Base-by-base conservation (phyloP, 2,329 filamentous ascomycete genomes). In the Tolypocladium tundrense region DNA sequence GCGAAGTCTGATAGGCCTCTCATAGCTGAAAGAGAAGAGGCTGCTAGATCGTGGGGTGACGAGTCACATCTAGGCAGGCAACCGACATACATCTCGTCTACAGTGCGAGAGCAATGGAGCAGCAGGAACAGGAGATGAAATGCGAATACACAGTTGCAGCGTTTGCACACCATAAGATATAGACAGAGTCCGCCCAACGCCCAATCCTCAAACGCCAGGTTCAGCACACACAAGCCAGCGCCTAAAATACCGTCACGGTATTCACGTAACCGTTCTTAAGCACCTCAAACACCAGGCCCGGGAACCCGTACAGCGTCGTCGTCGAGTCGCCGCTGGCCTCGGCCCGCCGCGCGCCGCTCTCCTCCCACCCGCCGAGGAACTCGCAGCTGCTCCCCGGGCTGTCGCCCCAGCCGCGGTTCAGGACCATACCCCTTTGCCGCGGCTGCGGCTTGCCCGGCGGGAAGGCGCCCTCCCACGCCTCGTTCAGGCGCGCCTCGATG, bases 251-350 rank as follows among this genome's bases (percentile, higher is more conserved):
- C 11, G 93, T 97, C 70, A 97, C 78, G 33, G 90, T 88, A 72
- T 91, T 95, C 31, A 99, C 89, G 60, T 85, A 87, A 4, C 90
- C 91, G 68, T 96, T 97, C 83, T 90, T 92, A 71, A 97, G 74
- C 35, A 99, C 93, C 74, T 99, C 94, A 75, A 99, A 97, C 53
- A 97, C 85, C 72, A 97, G 75, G 0, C 94, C 93, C 0, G 94
- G 93, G 67, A 97, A 97, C 1, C 93, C 92, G 75, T 91, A 97
- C 35, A 99, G 74, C 61, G 92, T 93, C 19, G 92, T 96, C 58
- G 82, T 85, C 60, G 82, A 82, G 64, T 85, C 82, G 43, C 81
- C 79, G 51, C 71, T 78, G 3, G 77, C 74, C 52, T 80, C 86
- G 68, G 72, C 78, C 69, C 72, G 81, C 74, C 73, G 83, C 70